Conservation (phyloP, 345 rosid species). For the Salix arbutifolia region DNA sequence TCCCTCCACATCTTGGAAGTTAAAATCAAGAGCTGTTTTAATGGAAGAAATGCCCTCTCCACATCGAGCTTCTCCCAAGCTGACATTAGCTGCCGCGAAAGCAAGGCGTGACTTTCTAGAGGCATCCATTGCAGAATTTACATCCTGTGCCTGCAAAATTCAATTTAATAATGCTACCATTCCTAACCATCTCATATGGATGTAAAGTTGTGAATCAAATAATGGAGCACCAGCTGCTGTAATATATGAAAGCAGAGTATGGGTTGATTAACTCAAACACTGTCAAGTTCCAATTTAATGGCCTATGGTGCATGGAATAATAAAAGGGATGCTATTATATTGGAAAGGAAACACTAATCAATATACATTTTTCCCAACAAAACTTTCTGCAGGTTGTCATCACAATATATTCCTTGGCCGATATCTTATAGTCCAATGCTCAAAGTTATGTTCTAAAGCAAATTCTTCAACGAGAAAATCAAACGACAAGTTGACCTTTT, state of each 20-base stretch:
- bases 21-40: slow-evolving; percentile 85
- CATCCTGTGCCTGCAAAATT: slow-evolving; percentile 66
- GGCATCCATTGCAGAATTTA: slow-evolving; percentile 88
- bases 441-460: not conserved
- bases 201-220: not conserved
- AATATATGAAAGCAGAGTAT: not conserved
- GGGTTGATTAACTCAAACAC: not conserved
- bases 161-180: slow-evolving; percentile 8
- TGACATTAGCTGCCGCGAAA: slow-evolving; percentile 51
- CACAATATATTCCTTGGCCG: not conserved
- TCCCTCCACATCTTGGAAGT: slow-evolving; percentile 87
- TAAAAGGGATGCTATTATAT: not conserved
- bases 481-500: not conserved
- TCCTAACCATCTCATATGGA: not conserved
- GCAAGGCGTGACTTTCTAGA: slow-evolving; percentile 78
- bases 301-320: not conserved
- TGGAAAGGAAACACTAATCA: not conserved
- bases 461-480: not conserved
- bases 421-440: not conserved
- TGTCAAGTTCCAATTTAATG: not conserved
- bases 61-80: slow-evolving; percentile 45
- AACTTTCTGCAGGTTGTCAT: not conserved
- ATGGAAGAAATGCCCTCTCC: slow-evolving; percentile 61
- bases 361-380: not conserved
- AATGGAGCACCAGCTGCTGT: not conserved